Base-by-base conservation (phyloP, 2,329 filamentous ascomycete genomes). In the Ophiocordyceps robertsii region DNA sequence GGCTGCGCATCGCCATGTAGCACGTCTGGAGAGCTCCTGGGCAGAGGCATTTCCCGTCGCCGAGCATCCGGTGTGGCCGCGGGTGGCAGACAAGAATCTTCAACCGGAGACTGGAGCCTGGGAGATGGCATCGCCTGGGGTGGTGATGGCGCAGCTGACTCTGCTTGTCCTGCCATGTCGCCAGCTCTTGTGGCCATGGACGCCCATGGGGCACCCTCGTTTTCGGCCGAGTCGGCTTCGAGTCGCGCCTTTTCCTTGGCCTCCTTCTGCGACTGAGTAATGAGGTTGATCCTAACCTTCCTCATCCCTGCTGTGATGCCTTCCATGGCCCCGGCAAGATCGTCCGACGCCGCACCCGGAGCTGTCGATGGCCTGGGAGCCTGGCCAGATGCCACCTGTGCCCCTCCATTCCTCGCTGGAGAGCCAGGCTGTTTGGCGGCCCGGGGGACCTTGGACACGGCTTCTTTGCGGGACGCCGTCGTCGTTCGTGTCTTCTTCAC, bases 401-500 rank as follows among this genome's bases (percentile, higher is more conserved):
- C 38, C 43, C 49, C n/a, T 38, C 35, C 43, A 45, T 51, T 29
- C 43, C 46, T 5, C 5, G 53, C 41, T 11, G 51, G 45, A 13
- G 52, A 43, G 14, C 55, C 52, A 3, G 60, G 41, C 46, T 66
- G 70, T 51, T 62, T 68, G 17, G 58, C 49, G 1, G 48, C 58
- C 12, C 61, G 56, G 7, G 65, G 51, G 4, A 56, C 52, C 37
- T 52, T 59, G 9, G 51, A 49, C 3, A 45, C 51, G 3, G 57
- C 44, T n/a, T 72, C 67, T 46, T 66, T 68, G 29, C 67, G 70
- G 10, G 65, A 53, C 12, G 67, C 56, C 1, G 61, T 55, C 2
- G 66, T 53, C n/a, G 65, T 66, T 41, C 80, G 72, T 3, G 71
- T 67, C 59, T 82, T 87, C 53, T 75, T 83, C 5, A 73, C 64